These are phyloP conservation scores for Colletotrichum sp. DNA, from an alignment of 2,329 filamentous ascomycete species.

Conservation along the genomic window DNA sequence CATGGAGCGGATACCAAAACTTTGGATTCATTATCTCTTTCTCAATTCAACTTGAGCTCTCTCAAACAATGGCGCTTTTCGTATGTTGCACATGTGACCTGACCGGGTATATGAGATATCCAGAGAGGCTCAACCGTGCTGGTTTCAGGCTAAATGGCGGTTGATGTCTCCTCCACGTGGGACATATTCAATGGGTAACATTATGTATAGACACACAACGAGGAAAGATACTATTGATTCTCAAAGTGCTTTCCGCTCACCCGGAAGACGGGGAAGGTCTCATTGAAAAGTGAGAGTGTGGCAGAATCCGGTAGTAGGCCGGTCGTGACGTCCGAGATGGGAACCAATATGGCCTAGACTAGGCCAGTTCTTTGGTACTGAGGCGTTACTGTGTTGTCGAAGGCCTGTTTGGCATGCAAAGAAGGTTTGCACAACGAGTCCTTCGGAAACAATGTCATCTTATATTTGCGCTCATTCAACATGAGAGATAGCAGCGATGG, in stretches of 20 bases:
- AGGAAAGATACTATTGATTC: not conserved
- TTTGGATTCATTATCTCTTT: not conserved
- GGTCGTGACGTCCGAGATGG: not conserved
- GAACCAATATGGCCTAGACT: not conserved
- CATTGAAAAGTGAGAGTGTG: not conserved
- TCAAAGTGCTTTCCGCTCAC: not conserved
- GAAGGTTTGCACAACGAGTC: not conserved
- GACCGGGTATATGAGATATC: not conserved
- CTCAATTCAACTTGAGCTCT: not conserved
- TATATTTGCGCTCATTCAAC: not conserved
- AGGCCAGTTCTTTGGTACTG: not conserved
- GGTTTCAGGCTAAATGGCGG: slow-evolving; percentile 8
- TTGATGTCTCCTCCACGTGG: not conserved
- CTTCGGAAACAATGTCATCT: not conserved
- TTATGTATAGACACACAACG: not conserved
- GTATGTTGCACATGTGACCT: not conserved
- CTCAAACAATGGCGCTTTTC: rapidly evolving
- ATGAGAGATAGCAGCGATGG: not conserved
- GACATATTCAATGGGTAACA: not conserved
- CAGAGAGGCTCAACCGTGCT: not conserved
- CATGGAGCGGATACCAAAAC: slow-evolving; percentile 11
- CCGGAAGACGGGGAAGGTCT: not conserved
- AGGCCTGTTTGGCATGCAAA: not conserved
- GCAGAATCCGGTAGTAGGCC: not conserved
- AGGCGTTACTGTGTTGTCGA: not conserved